Conservation (phyloP, 2,329 filamentous ascomycete genomes). For the Fusarium nematophilum region DNA sequence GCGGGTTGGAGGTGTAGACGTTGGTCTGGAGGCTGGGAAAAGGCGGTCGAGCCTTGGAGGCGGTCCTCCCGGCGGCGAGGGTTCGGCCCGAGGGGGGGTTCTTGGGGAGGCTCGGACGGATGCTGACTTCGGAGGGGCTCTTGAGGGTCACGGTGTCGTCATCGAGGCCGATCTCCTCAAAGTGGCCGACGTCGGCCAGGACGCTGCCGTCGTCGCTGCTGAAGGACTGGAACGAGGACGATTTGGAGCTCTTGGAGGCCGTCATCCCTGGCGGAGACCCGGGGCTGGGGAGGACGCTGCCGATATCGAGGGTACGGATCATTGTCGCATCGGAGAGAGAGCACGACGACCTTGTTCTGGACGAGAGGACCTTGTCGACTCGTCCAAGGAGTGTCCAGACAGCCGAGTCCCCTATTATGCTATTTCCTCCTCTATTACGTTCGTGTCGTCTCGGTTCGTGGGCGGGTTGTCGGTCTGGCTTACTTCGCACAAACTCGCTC, state of each 20-base stretch:
- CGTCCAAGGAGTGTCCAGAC: constrained; percentile 17
- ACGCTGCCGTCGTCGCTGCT: constrained; percentile 78
- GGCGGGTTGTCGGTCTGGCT: not conserved
- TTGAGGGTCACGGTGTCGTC: constrained; percentile 67
- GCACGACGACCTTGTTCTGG: constrained; percentile 13
- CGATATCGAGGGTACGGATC: constrained; percentile 49
- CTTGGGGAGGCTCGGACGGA: constrained; percentile 48
- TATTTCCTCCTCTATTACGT: constrained; percentile 3
- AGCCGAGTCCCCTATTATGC: not conserved
- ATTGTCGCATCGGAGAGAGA: constrained; percentile 48
- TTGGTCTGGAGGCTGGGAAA: constrained; percentile 60
- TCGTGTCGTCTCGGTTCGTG: constrained; percentile 10
- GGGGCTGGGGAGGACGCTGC: constrained; percentile 47
- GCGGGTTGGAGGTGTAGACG: constrained; percentile 60
- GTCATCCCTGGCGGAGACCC: constrained; percentile 72
- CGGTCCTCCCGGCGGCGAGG: constrained; percentile 46
- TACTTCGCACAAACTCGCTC: constrained; percentile 14
- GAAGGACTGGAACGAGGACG: constrained; percentile 86
- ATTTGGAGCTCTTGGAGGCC: constrained; percentile 87
- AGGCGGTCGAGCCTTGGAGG: constrained; percentile 53
- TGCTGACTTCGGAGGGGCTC: constrained; percentile 57
- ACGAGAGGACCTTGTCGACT: constrained; percentile 28
- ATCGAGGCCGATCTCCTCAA: constrained; percentile 92
- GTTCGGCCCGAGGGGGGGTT: constrained; percentile 42
- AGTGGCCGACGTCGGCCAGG: constrained; percentile 80